Base-by-base conservation (phyloP, 2,329 filamentous ascomycete species). In the Ascosphaera acerosa region DNA sequence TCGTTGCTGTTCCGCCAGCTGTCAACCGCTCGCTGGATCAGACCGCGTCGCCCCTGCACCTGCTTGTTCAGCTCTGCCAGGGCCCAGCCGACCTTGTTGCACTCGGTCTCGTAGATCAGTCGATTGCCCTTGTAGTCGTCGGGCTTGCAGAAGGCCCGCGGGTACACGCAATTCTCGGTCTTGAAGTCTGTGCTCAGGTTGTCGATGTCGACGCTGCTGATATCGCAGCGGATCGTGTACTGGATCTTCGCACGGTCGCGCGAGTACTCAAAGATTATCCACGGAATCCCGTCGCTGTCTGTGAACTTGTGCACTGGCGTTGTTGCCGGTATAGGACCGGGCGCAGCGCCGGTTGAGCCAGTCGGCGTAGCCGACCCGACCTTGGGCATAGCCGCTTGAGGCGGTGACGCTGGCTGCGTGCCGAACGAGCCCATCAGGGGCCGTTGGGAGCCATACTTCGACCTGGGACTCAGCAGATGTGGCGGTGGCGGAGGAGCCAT, bases 1-100 rank as follows among this genome's bases (percentile, higher is more conserved):
- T 90, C 81, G 55, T 94, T 94, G 64, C 84, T 94, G 59, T 97
- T 97, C 38, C 87, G 68, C 87, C 87, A 94, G 58, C 82, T 92
- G 54, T 97, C 87, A 28, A 97, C 87, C 2, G 87, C 87, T 40
- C 87, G 68, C 58, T 97, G 87, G 42, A 97, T 97, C 36, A 97
- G 62, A 5, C 87, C 87, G 42, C 87, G 69, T 62, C 94, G 94
- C 41, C 84, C 84, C 38, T 84, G 70, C 36, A 94, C 63, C 35
- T 77, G 76, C 5, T 81, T 73, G 51, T 97, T 97, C 33, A 97
- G 58, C 47, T 94, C 76, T 2, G 87, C 87, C 41, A 97, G 57
- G 9, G 84, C 84, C 87, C 87, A 97, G n/a, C 87, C 87, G n/a
- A 97, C 87, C 1, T 81, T 80, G 55, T 97, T 97, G 63, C 87